These are phyloP conservation scores for Orychophragmus violaceus DNA, from an alignment of 345 rosid species.

Conservation along the genomic window DNA sequence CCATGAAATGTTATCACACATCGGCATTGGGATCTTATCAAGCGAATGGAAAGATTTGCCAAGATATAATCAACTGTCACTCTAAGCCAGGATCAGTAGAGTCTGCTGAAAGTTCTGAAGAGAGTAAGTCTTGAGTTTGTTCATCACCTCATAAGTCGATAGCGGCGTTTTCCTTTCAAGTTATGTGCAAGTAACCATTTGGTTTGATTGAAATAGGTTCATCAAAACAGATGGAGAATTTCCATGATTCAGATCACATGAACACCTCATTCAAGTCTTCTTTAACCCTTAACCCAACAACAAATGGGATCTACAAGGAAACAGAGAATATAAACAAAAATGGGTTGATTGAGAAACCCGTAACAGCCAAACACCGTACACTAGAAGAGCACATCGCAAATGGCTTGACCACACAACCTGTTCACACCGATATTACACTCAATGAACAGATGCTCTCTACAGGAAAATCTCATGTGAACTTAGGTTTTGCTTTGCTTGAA, in stretches of 20 bases:
- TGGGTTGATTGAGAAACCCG: constrained; percentile 30
- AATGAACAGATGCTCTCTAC: constrained; percentile 23
- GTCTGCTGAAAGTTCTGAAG: constrained; percentile 82
- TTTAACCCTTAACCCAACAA: too few relatives aligned
- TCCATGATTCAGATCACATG: constrained; percentile 56
- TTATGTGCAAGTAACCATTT: constrained; percentile 11
- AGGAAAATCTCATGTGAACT: constrained; percentile 28
- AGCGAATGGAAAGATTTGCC: constrained; percentile 50
- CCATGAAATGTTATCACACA: constrained; percentile 34
- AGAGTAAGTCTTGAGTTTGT: constrained; percentile 42
- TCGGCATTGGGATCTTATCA: constrained; percentile 40
- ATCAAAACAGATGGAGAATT: constrained; percentile 61
- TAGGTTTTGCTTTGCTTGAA: constrained; percentile 47
- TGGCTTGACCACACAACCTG: constrained; percentile 19
- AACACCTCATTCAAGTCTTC: constrained; percentile 42
- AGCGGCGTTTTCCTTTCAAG: too few relatives aligned
- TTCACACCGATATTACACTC: not conserved
- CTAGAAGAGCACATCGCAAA: constrained; percentile 11
- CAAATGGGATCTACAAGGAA: constrained; percentile 43
- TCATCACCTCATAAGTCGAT: too few relatives aligned
- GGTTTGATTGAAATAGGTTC: constrained; percentile 49
- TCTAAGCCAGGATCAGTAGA: constrained; percentile 79
- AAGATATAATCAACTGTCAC: constrained; percentile 77
- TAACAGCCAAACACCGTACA: too few relatives aligned
- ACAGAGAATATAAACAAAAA: too few relatives aligned